phyloP scores from a whole-genome alignment of 257 asterid species.

The Pogostemon cablin region DNA sequence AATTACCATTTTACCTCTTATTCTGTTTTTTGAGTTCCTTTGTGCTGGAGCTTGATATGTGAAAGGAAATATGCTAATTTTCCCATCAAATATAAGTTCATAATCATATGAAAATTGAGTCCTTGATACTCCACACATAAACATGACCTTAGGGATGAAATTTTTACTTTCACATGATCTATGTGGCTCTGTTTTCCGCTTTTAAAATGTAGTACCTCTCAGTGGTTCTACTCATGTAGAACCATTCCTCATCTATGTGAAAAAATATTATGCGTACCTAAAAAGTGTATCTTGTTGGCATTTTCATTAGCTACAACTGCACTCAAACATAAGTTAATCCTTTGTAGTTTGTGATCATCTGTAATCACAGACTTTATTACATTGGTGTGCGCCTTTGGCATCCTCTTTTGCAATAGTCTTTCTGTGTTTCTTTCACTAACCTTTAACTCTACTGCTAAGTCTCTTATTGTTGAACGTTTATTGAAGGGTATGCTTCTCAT shows the following conservation, averaged over 20 bases:
- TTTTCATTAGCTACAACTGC: not conserved
- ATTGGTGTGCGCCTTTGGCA: not conserved
- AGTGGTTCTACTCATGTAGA: not conserved
- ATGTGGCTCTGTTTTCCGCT: not conserved
- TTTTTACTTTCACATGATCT: not conserved
- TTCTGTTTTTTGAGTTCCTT: not conserved
- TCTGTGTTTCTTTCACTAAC: too few species aligned
- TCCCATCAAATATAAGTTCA: not conserved
- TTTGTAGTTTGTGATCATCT: not conserved
- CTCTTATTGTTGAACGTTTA: not conserved
- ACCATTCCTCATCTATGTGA: slow-evolving; percentile 3
- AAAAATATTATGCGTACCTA: not conserved
- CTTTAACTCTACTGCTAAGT: not conserved
- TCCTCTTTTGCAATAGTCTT: not conserved
- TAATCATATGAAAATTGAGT: not conserved
- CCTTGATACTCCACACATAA: too few species aligned
- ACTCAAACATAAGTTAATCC: not conserved
- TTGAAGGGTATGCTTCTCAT: not conserved
- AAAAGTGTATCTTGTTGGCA: not conserved
- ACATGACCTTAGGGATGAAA: not conserved
- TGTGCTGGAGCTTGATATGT: not conserved
- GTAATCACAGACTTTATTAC: not conserved
- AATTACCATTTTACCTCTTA: not conserved
- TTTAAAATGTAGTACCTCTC: not conserved
- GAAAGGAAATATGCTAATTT: not conserved